Evolutionary conservation across 140 eudicot species (phyloP), one percentile per base, ranked within the genome.

Genomic region (Cichorium intybus): DNA sequence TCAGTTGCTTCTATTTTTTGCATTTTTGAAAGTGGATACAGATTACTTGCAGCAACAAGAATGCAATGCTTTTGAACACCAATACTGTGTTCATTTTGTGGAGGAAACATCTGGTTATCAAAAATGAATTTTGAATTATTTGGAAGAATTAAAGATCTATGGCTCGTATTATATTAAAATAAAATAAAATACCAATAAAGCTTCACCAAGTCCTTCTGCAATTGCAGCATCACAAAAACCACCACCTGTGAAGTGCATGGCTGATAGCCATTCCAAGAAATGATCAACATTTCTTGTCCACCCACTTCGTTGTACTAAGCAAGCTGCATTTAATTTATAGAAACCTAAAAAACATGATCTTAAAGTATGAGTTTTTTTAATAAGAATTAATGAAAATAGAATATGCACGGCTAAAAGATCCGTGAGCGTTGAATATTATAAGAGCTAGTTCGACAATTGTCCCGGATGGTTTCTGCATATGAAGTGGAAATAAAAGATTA

Each of bases 131-230:
- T 37, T 35, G 21, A 3, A 60, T 39, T 10, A 0, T 6, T 22
- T 60, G 52, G 7, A n/a, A n/a, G n/a, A n/a, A 33, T 17, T 10
- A 6, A 16, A 18, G 3, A 33, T 10, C 29, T 6, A 1, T 4
- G 24, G 1, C 3, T 2, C 10, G 10, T 43, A 47, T 47, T 28
- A 20, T 22, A 3, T 18, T 18, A 21, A 49, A 29, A 0, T 11
- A 28, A n/a, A n/a, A n/a, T n/a, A 2, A 77, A 71, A 53, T 31
- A 92, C 98, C 98, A 81, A 81, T 58, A 92, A 64, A 70, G 95
- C 89, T 79, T 92, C 98, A 62, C 86, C 82, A 59, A 92, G 96
- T 66, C 96, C 98, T 78, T 92, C 98, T 12, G 98, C 95, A 75
- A 85, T 88, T 71, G 96, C 96, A 69, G 88, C 96, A 69, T 88